Conservation (phyloP, 805 yeast genomes). For the Wickerhamomyces subpelliculosus region DNA sequence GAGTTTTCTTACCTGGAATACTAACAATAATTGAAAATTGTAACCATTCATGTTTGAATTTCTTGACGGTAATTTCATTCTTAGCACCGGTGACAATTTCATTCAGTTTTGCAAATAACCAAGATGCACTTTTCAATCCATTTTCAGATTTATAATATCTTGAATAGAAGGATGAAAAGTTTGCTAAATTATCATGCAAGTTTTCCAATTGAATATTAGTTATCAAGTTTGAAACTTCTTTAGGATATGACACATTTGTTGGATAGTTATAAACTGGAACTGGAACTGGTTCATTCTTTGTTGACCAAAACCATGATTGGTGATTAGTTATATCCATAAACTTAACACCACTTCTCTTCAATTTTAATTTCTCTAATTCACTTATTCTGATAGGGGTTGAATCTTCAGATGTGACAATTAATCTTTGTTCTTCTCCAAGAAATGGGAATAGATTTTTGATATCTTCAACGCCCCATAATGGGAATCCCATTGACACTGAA, state of each 20-base stretch:
- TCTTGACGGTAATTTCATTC: conserved; percentile 35
- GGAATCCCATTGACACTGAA: not conserved
- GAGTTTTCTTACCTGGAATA: conserved; percentile 40
- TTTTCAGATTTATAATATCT: conserved; percentile 67
- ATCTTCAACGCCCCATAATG: not conserved
- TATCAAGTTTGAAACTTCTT: conserved; percentile 35
- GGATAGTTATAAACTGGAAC: conserved; percentile 47
- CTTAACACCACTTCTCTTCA: conserved; percentile 39
- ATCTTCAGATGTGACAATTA: conserved; percentile 11
- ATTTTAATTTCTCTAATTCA: conserved; percentile 37
- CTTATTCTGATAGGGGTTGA: conserved; percentile 22
- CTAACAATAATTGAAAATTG: conserved; percentile 72
- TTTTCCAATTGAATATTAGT: conserved; percentile 36
- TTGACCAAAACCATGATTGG: conserved; percentile 12
- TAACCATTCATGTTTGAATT: conserved; percentile 66
- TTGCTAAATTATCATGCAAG: conserved; percentile 48
- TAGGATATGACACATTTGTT: conserved; percentile 25
- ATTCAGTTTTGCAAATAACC: conserved; percentile 50
- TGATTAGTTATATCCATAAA: conserved; percentile 62
- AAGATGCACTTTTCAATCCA: conserved; percentile 66
- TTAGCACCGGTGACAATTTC: conserved; percentile 22
- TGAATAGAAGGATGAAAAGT: conserved; percentile 63
- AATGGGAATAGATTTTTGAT: not conserved
- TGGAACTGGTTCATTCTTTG: conserved; percentile 9
- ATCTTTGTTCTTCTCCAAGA: conserved; percentile 2